Conservation (phyloP, 169 alveolate species). For the Neospora caninum region DNA sequence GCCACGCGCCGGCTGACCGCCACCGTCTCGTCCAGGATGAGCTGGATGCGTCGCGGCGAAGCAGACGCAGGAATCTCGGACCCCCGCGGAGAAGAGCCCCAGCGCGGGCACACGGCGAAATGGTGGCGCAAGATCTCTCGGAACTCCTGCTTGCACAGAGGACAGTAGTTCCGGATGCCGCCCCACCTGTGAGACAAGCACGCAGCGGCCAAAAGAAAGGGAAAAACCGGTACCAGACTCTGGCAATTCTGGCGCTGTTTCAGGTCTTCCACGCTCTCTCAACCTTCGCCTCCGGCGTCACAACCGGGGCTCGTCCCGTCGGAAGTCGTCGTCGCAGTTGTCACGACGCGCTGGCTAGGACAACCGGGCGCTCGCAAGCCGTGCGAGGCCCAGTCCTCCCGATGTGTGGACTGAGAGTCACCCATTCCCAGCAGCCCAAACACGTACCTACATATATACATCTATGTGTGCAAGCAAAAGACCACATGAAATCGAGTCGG, state of each 20-base stretch:
- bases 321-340: too few relatives aligned
- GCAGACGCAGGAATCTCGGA: not conserved
- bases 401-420: too few relatives aligned
- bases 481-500: too few relatives aligned
- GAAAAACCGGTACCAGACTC: too few relatives aligned
- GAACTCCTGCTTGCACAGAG: constrained; percentile 77
- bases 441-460: not conserved
- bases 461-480: not conserved
- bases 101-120: not conserved
- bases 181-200: constrained; percentile 65
- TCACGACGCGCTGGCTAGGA: too few relatives aligned
- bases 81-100: not conserved
- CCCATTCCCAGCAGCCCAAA: too few relatives aligned
- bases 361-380: too few relatives aligned
- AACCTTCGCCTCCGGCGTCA: too few relatives aligned
- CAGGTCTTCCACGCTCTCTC: too few relatives aligned
- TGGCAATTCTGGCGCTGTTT: too few relatives aligned
- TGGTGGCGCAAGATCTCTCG: constrained; percentile 39
- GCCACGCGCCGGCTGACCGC: not conserved
- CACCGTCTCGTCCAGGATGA: not conserved
- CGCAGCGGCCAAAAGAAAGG: not conserved
- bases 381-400: too few relatives aligned
- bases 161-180: constrained; percentile 74
- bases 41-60: not conserved
- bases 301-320: too few relatives aligned